Base-by-base conservation (phyloP, 2,329 filamentous ascomycete genomes). In the Fonsecaea pedrosoi region DNA sequence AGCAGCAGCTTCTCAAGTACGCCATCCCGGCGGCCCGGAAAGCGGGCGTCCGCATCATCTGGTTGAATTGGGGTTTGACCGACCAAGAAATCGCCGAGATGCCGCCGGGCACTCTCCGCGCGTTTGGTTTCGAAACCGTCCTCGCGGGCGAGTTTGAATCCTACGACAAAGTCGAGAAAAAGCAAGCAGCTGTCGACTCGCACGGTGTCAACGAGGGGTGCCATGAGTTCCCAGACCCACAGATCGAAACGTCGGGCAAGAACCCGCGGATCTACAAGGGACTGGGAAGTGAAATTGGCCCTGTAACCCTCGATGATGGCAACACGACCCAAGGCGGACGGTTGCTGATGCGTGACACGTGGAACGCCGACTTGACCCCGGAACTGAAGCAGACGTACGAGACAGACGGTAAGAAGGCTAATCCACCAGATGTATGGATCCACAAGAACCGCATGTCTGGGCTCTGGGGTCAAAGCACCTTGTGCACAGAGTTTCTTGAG, bases 371-470 rank as follows among this genome's bases (percentile, higher is more conserved):
- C 3, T 76, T 88, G 8, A 85, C 83, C 69, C 77, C 78, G 8
- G 78, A 82, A 10, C 77, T 87, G 25, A 77, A 79, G 38, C 74
- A 68, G 7, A 74, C 78, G 18, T 80, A 81, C 56, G 66, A 76
- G 38, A 70, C 34, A 21, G 54, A 77, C 57, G 76, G 76, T 7
- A 65, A 62, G 42, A 68, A 64, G 9, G 54, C 64, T 2, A 53
- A 55, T 5, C 71, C 71, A 35, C 77, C 79, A 0, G 86, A 89
- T 72, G 76, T 85, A 9, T 81, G 80, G 73, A 81, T 85, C 67
- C 76, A 84, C 71, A 89, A 89, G 78, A 84, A 87, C 70, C 79
- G 86, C 21, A 84, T 87, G 78, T 85, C 83, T 21, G 87, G 85
- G 2, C 76, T 89, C 57, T 88, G 85, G 84, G 79, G 78, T 30